A percentile compares a stretch with the other conserved stretches of the same genome.
These are phyloP conservation scores for Boletus rubroflammeus DNA, from an alignment of 768 basidiomycete genomes.

Conservation along the genomic window DNA sequence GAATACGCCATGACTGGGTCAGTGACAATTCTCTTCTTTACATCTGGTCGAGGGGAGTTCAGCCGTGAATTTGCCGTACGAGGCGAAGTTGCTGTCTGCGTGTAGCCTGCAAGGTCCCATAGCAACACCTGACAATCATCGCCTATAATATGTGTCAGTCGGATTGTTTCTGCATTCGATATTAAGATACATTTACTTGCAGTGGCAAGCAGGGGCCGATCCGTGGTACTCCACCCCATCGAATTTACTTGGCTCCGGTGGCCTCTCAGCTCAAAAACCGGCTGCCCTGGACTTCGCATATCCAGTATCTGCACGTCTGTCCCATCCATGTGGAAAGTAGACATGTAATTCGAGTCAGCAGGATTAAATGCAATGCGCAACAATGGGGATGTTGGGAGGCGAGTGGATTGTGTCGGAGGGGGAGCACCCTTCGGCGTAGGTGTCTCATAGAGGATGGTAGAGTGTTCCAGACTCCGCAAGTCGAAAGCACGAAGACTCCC, in stretches of 20 bases:
- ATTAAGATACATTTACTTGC: conserved; percentile 56
- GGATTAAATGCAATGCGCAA: conserved; percentile 91
- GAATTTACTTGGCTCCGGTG: conserved; percentile 83
- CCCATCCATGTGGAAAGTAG: conserved; percentile 94
- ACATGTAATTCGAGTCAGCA: conserved; percentile 90
- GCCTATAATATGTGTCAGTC: conserved; percentile 41
- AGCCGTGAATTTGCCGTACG: conserved; percentile 66
- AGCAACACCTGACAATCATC: conserved; percentile 93
- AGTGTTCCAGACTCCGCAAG: conserved; percentile 93
- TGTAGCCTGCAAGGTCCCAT: conserved; percentile 79
- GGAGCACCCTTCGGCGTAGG: conserved; percentile 72
- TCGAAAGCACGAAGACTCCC: conserved; percentile 96
- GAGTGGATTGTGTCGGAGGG: conserved; percentile 53
- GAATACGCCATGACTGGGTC: conserved; percentile 87
- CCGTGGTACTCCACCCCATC: conserved; percentile 85
- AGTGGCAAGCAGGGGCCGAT: conserved; percentile 81
- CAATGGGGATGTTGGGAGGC: conserved; percentile 76
- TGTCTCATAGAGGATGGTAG: conserved; percentile 96
- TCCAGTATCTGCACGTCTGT: conserved; percentile 89
- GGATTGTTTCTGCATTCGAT: not conserved
- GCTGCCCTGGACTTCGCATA: conserved; percentile 94
- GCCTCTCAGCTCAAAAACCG: conserved; percentile 86
- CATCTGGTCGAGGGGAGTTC: conserved; percentile 78
- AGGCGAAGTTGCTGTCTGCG: conserved; percentile 62
- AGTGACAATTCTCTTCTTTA: conserved; percentile 67